Percentiles rank a stretch among this genome's conserved stretches.
phyloP scores from a whole-genome alignment of 305 asterid genomes.

The Fraxinus dipetala region DNA sequence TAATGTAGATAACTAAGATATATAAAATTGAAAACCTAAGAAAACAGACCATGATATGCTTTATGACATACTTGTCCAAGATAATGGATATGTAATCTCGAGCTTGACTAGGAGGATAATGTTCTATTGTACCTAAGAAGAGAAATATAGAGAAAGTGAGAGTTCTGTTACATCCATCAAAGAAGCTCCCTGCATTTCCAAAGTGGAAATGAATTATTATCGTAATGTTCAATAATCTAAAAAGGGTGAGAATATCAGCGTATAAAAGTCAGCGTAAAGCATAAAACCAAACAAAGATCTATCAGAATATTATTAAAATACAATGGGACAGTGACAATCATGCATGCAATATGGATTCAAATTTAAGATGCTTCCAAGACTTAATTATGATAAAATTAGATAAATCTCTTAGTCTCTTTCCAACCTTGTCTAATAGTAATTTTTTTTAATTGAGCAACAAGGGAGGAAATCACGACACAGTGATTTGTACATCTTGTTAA shows the following conservation, averaged over 20 bases:
- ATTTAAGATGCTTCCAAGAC: background rate
- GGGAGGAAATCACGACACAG: background rate
- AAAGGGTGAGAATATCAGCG: background rate
- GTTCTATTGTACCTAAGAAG: conserved; percentile 66
- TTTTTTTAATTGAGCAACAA: background rate
- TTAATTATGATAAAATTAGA: background rate
- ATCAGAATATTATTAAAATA: background rate
- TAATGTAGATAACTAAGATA: no score
- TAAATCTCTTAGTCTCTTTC: background rate
- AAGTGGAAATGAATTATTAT: background rate
- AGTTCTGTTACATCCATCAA: conserved; percentile 11
- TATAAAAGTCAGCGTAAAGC: background rate
- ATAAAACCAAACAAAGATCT: background rate
- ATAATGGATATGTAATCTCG: conserved; percentile 67
- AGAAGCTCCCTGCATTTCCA: background rate
- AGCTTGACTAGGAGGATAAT: conserved; percentile 66
- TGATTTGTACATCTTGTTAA: background rate
- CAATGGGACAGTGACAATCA: background rate
- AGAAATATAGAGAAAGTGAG: background rate
- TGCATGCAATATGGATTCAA: background rate
- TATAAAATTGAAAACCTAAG: background rate
- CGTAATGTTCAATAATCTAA: background rate
- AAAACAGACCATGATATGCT: background rate
- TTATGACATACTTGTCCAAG: conserved; percentile 50
- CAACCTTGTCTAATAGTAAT: background rate